Base-by-base conservation (phyloP, 768 basidiomycete species). In the Podaxis sp. region DNA sequence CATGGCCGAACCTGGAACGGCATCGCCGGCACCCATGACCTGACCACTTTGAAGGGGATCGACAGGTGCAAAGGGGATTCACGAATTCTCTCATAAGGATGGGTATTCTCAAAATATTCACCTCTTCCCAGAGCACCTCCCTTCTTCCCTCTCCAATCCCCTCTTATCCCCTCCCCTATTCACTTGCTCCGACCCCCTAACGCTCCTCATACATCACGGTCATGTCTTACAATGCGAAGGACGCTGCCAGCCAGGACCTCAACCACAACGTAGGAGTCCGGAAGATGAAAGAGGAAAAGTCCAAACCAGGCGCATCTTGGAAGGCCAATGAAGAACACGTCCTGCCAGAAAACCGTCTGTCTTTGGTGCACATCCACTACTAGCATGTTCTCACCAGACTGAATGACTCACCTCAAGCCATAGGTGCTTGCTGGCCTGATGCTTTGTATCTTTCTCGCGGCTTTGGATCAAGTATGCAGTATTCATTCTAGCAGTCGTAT, bases 401-500 rank as follows among this genome's bases (percentile, higher is more conserved):
- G 63, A 56, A 29, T 63, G 38, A 36, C 49, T 50, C 22, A 9
- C 24, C 24, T 50, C 19, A 19, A 4, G 63, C 17, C 19, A 27
- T 59, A 83, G 82, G 82, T 84, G 7, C 81, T 82, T 59, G 61
- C 72, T 24, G 82, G 80, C 5, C 69, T 82, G 41, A 81, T 82
- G 79, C 65, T 73, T n/a, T 71, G 72, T 5, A 70, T 79, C 3
- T 82, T 84, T 64, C 70, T 82, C 64, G 83, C 84, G 7, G 85
- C 86, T 3, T 74, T 88, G 43, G 87, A 88, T 68, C 85, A 88
- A 75, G 86, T 85, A 61, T 15, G 69, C 66, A 11, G 33, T 40
- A 43, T 63, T 50, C 29, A 33, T 61, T n/a, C 19, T 27, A 17
- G 52, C 22, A 22, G 33, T 49, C 17, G 46, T 27, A 17, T 19